Conservation (phyloP, 352 stramenopile species). For the Pythium guiyangense region DNA sequence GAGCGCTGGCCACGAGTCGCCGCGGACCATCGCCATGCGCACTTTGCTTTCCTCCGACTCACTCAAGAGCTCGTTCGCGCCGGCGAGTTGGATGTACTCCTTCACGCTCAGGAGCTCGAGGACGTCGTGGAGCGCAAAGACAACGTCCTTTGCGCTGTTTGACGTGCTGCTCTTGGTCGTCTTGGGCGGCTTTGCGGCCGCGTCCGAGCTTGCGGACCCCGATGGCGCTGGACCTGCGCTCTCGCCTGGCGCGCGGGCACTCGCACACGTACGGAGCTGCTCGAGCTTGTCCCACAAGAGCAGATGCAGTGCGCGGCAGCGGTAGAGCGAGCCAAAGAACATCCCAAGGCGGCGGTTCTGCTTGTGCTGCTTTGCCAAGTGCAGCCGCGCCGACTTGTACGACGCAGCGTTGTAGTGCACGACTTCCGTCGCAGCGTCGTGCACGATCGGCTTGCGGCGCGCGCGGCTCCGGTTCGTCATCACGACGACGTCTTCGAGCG, state of each 20-base stretch:
- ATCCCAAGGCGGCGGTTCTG: conserved; percentile 70
- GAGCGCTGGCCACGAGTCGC: conserved; percentile 46
- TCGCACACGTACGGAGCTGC: conserved; percentile 14
- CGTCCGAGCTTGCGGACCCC: background rate
- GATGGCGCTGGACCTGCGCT: background rate
- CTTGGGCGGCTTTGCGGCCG: background rate
- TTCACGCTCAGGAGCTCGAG: conserved; percentile 56
- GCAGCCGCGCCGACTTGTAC: conserved; percentile 60
- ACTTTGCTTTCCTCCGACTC: conserved; percentile 61
- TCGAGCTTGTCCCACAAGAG: conserved; percentile 53
- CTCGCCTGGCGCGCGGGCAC: background rate
- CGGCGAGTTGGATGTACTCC: conserved; percentile 74
- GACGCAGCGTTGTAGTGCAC: conserved; percentile 56
- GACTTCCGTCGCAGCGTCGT: conserved; percentile 41
- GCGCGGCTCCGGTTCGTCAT: conserved; percentile 38
- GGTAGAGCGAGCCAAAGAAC: conserved; percentile 71
- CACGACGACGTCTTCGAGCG: conserved; percentile 53
- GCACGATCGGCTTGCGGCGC: conserved; percentile 15
- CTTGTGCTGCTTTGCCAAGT: conserved; percentile 54
- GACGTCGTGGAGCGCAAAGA: conserved; percentile 69
- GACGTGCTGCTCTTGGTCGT: background rate
- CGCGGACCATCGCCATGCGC: conserved; percentile 30
- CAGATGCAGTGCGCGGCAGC: conserved; percentile 58
- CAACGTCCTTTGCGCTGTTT: conserved; percentile 15
- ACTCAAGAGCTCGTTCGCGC: conserved; percentile 53